Percentiles rank a stretch among this genome's conserved stretches.
Conservation (phyloP, 768 basidiomycete genomes). For the Cytidiella melzeri region DNA sequence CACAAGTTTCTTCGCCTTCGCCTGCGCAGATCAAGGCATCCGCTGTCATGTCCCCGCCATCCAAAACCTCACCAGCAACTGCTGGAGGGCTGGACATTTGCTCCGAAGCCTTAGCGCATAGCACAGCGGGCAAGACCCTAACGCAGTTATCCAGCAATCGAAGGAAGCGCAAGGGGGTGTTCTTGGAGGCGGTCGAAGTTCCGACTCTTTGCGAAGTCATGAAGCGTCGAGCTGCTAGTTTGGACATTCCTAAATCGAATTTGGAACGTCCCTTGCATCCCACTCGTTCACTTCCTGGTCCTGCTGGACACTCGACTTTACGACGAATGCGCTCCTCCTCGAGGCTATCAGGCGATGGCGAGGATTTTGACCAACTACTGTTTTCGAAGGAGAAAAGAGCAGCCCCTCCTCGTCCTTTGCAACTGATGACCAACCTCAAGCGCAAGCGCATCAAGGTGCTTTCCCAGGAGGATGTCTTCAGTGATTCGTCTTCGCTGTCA, state of each 20-base stretch:
- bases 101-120: not conserved
- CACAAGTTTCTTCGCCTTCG: not conserved
- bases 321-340: not conserved
- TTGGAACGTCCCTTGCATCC: constrained; percentile 1
- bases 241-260: constrained; percentile 3
- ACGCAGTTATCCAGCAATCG: not conserved
- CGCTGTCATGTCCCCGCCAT: not conserved
- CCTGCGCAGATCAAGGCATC: not conserved
- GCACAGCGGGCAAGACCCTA: not conserved
- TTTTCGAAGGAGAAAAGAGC: not conserved
- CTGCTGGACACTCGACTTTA: not conserved
- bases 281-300: constrained; percentile 9
- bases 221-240: constrained; percentile 17
- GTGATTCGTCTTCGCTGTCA: constrained; percentile 10
- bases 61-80: constrained; percentile 1
- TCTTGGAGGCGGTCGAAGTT: constrained; percentile 49
- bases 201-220: constrained; percentile 30
- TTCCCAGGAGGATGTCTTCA: not conserved
- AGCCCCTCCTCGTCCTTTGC: not conserved
- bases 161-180: constrained; percentile 41
- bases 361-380: not conserved
- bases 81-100: not conserved
- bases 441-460: not conserved
- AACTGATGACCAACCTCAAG: not conserved
- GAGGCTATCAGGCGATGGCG: not conserved